Conservation (phyloP, 2,329 filamentous ascomycete species). For the Pseudogymnoascus sp. region DNA sequence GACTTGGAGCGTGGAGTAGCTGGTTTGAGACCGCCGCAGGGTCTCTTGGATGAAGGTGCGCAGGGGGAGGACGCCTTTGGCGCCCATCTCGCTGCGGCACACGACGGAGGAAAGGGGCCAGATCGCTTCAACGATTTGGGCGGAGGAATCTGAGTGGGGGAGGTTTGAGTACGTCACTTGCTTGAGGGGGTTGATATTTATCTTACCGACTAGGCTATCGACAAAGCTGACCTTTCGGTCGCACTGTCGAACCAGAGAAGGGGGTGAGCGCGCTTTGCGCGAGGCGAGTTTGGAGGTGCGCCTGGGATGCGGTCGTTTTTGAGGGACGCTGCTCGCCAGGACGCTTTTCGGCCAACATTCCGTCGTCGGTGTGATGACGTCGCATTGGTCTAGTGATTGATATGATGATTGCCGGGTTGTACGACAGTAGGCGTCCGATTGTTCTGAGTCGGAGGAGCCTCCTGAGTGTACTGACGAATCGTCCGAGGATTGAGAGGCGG, state of each 20-base stretch:
- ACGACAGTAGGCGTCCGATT: slow-evolving; percentile 38
- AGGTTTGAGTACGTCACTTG: slow-evolving; percentile 30
- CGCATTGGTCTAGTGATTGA: slow-evolving; percentile 24
- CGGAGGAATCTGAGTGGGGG: slow-evolving; percentile 72
- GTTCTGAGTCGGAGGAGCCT: slow-evolving; percentile 45
- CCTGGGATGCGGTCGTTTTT: slow-evolving; percentile 59
- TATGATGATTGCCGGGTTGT: slow-evolving; percentile 29
- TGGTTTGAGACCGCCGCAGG: slow-evolving; percentile 85
- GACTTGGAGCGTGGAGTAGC: slow-evolving; percentile 95
- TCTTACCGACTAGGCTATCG: slow-evolving; percentile 95
- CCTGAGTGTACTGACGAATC: slow-evolving; percentile 58
- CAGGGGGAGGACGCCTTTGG: slow-evolving; percentile 76
- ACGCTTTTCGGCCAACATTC: slow-evolving; percentile 29
- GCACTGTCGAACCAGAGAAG: slow-evolving; percentile 73
- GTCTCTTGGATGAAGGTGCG: slow-evolving; percentile 98
- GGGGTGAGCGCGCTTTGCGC: slow-evolving; percentile 56
- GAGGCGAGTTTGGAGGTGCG: slow-evolving; percentile 48
- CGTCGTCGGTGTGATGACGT: slow-evolving; percentile 24
- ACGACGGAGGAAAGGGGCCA: slow-evolving; percentile 86
- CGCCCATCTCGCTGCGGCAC: slow-evolving; percentile 64
- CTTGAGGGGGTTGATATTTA: slow-evolving; percentile 27
- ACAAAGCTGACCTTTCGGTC: slow-evolving; percentile 94
- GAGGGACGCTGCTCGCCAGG: slow-evolving; percentile 41
- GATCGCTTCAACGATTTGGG: slow-evolving; percentile 93
- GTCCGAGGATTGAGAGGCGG: slow-evolving; percentile 62